Base-by-base conservation (phyloP, 2,329 filamentous ascomycete species). In the Pseudogymnoascus sp. region DNA sequence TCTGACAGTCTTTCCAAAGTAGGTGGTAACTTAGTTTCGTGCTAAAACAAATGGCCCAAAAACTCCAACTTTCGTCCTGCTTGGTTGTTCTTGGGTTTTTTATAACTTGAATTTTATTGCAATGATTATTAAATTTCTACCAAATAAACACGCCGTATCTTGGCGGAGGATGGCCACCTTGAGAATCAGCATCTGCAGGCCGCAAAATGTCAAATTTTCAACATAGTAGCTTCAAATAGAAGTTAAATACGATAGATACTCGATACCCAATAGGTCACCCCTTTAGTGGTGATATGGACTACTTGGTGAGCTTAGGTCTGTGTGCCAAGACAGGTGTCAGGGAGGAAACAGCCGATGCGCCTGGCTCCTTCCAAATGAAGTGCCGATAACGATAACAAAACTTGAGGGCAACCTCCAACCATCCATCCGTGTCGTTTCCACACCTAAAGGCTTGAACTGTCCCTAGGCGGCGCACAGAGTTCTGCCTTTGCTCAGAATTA, bases 331-430 rank as follows among this genome's bases (percentile, higher is more conserved):
- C 2, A 33, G 2, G 8, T 12, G n/a, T 55, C 29, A 33, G 48
- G 21, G 29, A 55, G 35, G 15, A 15, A 35, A 55, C 48, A 7
- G 21, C n/a, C 15, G 48, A 55, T 35, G 10, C n/a, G 4, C 31
- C 48, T 55, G n/a, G 48, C 7, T 35, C 48, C 29, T 55, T 55
- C 48, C 29, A 55, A 35, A 55, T 21, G 33, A 55, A 33, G 48
- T 33, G 48, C 48, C 29, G 48, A 55, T 55, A 55, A 55, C 29
- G 48, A 55, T 55, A 55, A 55, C 29, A 55, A 55, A 55, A 12
- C 29, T 55, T 29, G 29, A 35, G 48, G 48, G 12, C 48, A 55
- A 55, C 48, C 48, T 33, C 29, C n/a, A 55, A 55, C 27, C 27
- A 33, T 55, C 48, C n/a, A 55, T 55, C 29, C n/a, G n/a, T 12